phyloP scores from a whole-genome alignment of 164 flowering plant genomes.

The Liquidambar formosana region DNA sequence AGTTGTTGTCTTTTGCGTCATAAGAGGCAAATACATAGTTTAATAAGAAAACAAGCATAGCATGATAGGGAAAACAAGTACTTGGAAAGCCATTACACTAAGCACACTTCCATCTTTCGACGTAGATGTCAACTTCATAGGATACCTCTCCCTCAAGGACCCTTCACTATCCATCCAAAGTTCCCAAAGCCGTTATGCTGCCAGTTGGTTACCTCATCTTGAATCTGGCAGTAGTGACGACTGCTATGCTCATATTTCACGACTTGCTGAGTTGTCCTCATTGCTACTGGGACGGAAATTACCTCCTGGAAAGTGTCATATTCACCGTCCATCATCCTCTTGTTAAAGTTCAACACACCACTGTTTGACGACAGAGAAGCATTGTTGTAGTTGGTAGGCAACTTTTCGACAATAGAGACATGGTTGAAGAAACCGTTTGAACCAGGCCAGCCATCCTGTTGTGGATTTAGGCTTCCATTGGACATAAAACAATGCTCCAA shows the following conservation, averaged over 20 bases:
- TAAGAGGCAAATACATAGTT: no score
- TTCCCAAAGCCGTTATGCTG: background rate
- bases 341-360: background rate
- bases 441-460: slow-evolving; percentile 4
- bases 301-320: background rate
- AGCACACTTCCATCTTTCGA: no score
- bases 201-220: background rate
- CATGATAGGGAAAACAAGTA: no score
- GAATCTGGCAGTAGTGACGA: background rate
- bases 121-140: background rate
- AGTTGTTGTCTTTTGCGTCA: no score
- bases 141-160: background rate
- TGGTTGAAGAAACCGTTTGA: background rate
- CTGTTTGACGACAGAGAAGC: background rate
- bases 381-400: background rate
- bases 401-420: background rate
- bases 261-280: background rate
- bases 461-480: background rate
- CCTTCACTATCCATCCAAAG: slow-evolving; percentile 4
- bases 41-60: no score
- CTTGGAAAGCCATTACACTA: background rate
- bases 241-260: background rate
- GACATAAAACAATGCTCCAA: background rate
- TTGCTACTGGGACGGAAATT: background rate
- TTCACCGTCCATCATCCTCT: background rate